These are phyloP conservation scores for Bipolaris cookei DNA, from an alignment of 2,329 filamentous ascomycete genomes.

Conservation along the genomic window DNA sequence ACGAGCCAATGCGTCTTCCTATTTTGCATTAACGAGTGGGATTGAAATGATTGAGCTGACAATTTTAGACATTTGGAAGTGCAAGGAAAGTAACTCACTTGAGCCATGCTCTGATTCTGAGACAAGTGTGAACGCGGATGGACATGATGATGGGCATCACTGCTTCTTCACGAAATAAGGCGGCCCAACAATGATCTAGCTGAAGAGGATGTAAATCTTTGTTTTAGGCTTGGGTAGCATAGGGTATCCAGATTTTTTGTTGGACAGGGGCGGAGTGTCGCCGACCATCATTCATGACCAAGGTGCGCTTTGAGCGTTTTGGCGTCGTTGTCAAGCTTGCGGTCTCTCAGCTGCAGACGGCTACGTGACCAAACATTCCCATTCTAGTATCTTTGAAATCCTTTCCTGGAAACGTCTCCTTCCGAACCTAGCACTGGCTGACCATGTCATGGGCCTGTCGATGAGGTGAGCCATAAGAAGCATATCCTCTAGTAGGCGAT, in stretches of 20 bases:
- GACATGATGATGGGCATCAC: not conserved
- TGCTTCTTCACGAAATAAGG: not conserved
- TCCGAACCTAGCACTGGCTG: not conserved
- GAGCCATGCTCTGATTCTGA: not conserved
- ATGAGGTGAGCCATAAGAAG: constrained; percentile 25
- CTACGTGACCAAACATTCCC: not conserved
- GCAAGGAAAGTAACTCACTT: not conserved
- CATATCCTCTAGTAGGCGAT: constrained; percentile 30
- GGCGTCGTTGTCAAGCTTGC: not conserved
- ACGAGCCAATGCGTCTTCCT: not conserved
- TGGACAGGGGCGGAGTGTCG: not conserved
- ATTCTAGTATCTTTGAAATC: not conserved
- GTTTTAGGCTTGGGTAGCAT: not conserved
- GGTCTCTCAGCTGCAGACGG: not conserved
- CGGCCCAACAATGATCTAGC: not conserved
- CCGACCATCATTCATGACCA: not conserved
- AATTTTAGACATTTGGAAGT: not conserved
- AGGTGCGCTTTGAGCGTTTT: not conserved
- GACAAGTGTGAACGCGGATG: not conserved
- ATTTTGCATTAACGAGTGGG: not conserved
- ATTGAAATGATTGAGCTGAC: not conserved
- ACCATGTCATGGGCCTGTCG: constrained; percentile 2
- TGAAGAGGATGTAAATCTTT: constrained; percentile 10
- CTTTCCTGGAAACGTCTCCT: not conserved
- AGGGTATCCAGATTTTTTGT: not conserved